Base-by-base conservation (phyloP, 2,329 filamentous ascomycete species). In the Diaporthe australafricana region DNA sequence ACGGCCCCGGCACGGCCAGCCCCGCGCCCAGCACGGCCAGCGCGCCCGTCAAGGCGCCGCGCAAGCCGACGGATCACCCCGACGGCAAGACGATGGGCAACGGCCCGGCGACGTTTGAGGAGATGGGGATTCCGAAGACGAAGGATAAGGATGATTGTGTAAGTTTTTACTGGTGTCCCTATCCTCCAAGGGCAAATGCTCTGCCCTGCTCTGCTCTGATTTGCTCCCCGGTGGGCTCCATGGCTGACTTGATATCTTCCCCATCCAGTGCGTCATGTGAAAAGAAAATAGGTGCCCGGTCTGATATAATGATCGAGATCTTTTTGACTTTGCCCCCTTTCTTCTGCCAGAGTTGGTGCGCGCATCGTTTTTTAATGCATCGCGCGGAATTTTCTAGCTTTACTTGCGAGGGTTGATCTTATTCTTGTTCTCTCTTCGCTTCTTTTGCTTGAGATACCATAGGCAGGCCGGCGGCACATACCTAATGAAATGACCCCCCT, bases 31-130 rank as follows among this genome's bases (percentile, higher is more conserved):
- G 72, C 27, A n/a, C 35, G 17, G 70, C 70, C 20, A 73, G 72
- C 38, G 57, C 48, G 14, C 70, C 70, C 6, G 25, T 25, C 40
- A 55, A 63, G 16, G 52, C 62, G 52, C 30, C 27, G 35, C 40
- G 65, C 38, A 63, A 56, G 74, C 75, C 85, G 3, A 83, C 84
- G 20, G 79, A 83, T 67, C 77, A 78, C 73, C 77, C 77, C 1
- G 77, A 77, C 70, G 78, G 78, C 25, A 83, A 82, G 74, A 80
- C 84, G 56, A 85, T 89, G 40, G 88, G 87, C 63, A 94, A 95
- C 79, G 96, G 96, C 14, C 96, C 96, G 1, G 94, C 96, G 77
- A 98, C 96, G 0, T 99, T 99, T 81, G 96, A 98, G 80, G 95
- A 97, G 80, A 99, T 99, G 96, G 96, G 96, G 48, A 96, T 99